These are phyloP conservation scores for Aphanocladium album DNA, from an alignment of 2,329 filamentous ascomycete species.

Conservation along the genomic window DNA sequence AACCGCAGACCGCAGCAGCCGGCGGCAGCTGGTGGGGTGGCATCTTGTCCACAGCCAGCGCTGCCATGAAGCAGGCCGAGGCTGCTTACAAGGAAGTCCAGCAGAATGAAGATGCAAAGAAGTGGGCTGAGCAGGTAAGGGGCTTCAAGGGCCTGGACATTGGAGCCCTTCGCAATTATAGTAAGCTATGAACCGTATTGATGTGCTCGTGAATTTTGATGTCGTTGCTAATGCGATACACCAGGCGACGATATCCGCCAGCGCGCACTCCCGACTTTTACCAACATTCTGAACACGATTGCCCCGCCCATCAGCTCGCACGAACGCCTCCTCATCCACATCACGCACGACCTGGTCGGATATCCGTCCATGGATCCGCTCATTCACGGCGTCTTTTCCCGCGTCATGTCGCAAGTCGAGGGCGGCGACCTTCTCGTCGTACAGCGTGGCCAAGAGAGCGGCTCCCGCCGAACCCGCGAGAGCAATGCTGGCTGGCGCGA, in stretches of 20 bases:
- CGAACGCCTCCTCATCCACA: slow-evolving; percentile 94
- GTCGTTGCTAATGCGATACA: slow-evolving; percentile 6
- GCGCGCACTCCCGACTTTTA: slow-evolving; percentile 89
- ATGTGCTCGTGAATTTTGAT: not conserved
- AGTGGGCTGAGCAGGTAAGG: slow-evolving; percentile 90
- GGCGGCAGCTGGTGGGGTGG: slow-evolving; percentile 88
- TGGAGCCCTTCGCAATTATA: slow-evolving; percentile 57
- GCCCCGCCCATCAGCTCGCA: slow-evolving; percentile 95
- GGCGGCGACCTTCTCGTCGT: slow-evolving; percentile 92
- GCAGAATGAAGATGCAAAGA: slow-evolving; percentile 92
- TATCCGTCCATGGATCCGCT: slow-evolving; percentile 93
- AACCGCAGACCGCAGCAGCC: slow-evolving; percentile 34
- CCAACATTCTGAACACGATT: slow-evolving; percentile 88
- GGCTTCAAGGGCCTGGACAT: slow-evolving; percentile 62
- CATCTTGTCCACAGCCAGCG: slow-evolving; percentile 66
- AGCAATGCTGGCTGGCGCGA: slow-evolving; percentile 74
- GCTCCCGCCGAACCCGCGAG: slow-evolving; percentile 58
- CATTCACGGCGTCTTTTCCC: slow-evolving; percentile 84
- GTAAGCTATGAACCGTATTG: slow-evolving; percentile 20
- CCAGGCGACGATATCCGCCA: slow-evolving; percentile 80
- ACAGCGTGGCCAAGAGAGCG: slow-evolving; percentile 84
- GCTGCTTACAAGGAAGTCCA: slow-evolving; percentile 91
- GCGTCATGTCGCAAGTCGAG: slow-evolving; percentile 98
- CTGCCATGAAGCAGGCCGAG: slow-evolving; percentile 83
- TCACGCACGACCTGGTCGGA: slow-evolving; percentile 89